These are phyloP conservation scores for Nakaseomyces delphensis DNA, from an alignment of 1,139 yeast species.

Conservation along the genomic window DNA sequence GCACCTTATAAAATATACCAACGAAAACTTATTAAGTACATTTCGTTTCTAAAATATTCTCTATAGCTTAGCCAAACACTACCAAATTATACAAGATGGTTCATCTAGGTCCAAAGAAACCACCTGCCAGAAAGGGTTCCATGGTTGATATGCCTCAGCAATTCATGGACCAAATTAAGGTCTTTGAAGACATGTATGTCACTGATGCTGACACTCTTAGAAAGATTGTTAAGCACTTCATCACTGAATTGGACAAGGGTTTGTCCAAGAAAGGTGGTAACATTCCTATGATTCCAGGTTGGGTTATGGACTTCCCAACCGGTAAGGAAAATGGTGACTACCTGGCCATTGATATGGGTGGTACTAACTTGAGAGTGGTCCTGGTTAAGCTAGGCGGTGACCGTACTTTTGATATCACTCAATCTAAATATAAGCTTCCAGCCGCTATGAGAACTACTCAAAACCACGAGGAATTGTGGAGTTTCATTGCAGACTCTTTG, in stretches of 20 bases:
- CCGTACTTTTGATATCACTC: constrained; percentile 70
- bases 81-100: constrained; percentile 42
- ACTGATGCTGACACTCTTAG: constrained; percentile 53
- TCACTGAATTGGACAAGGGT: constrained; percentile 69
- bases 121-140: constrained; percentile 75
- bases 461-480: constrained; percentile 66
- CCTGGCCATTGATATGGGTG: constrained; percentile 92
- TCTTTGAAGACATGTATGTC: constrained; percentile 55
- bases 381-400: constrained; percentile 73
- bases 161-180: constrained; percentile 49
- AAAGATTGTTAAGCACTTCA: constrained; percentile 60
- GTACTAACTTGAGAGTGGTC: constrained; percentile 87
- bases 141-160: constrained; percentile 65
- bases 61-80: background rate
- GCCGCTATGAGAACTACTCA: constrained; percentile 63
- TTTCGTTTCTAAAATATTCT: background rate
- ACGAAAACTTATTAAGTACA: background rate
- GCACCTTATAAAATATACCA: background rate
- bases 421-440: constrained; percentile 75
- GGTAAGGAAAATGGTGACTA: constrained; percentile 85
- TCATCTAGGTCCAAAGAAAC: constrained; percentile 75
- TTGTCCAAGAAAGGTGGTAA: constrained; percentile 67
- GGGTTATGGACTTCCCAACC: constrained; percentile 91
- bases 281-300: constrained; percentile 94
- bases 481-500: constrained; percentile 76